Percentiles rank a stretch among this genome's conserved stretches.
Conservation (phyloP, 768 basidiomycete species). For the Tephrocybe sp. region DNA sequence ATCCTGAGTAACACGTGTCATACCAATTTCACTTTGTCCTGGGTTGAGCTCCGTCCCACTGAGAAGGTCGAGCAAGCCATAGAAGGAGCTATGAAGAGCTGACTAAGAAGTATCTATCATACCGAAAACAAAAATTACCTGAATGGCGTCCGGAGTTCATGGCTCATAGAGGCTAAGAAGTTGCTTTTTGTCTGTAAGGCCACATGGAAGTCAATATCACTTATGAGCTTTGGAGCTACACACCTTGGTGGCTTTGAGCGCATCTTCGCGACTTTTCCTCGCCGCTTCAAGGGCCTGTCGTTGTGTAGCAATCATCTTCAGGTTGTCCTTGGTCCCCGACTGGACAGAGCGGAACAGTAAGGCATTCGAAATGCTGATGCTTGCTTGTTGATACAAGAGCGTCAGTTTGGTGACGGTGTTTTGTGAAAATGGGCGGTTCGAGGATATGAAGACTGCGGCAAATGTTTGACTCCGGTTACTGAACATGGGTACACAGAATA, state of each 20-base stretch:
- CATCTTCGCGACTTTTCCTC: constrained; percentile 68
- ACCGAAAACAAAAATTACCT: constrained; percentile 39
- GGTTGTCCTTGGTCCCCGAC: constrained; percentile 69
- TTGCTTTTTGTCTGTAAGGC: constrained; percentile 68
- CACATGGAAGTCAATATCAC: not conserved
- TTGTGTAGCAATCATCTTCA: constrained; percentile 78
- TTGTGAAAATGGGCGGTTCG: constrained; percentile 62
- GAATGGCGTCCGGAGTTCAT: constrained; percentile 76
- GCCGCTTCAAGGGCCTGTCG: constrained; percentile 70
- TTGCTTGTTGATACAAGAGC: constrained; percentile 71
- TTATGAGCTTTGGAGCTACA: constrained; percentile 4
- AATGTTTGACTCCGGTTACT: constrained; percentile 77
- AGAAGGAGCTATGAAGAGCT: constrained; percentile 55
- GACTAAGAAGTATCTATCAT: constrained; percentile 2
- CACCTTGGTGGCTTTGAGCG: constrained; percentile 72
- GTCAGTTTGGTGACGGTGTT: constrained; percentile 62
- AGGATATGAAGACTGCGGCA: constrained; percentile 67
- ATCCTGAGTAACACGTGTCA: not conserved
- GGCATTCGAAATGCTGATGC: constrained; percentile 74
- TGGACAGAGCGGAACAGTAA: constrained; percentile 76
- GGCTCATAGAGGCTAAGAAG: constrained; percentile 77
- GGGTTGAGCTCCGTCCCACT: constrained; percentile 69
- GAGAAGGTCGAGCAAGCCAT: constrained; percentile 73
- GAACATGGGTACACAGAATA: constrained; percentile 71
- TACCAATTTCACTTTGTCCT: constrained; percentile 72